Conservation (phyloP, 768 basidiomycete genomes). For the Leccinum arenicola region DNA sequence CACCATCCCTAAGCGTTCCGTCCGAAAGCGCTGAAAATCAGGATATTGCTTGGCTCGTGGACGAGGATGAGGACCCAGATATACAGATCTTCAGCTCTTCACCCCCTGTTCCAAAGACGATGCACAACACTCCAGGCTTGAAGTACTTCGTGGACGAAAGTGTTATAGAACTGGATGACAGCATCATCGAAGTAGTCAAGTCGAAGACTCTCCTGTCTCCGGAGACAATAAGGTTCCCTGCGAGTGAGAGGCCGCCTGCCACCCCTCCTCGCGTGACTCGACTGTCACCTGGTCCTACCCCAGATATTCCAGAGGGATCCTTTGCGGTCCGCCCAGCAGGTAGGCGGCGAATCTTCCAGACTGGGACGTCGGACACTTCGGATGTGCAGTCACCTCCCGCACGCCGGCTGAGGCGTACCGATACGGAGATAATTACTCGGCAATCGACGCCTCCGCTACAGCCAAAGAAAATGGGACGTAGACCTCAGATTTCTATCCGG, state of each 20-base stretch:
- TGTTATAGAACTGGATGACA: conserved; percentile 8
- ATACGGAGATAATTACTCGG: conserved; percentile 25
- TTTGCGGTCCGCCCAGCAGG: conserved; percentile 46
- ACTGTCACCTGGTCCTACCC: conserved; percentile 16
- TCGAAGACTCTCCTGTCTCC: conserved; percentile 17
- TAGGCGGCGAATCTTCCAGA: conserved; percentile 18
- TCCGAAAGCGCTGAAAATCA: conserved; percentile 21
- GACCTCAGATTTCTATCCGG: conserved; percentile 34
- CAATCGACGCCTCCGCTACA: conserved; percentile 20
- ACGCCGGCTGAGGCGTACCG: conserved; percentile 26
- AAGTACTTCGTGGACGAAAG: conserved; percentile 19
- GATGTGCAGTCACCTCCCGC: conserved; percentile 33
- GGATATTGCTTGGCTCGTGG: conserved; percentile 65
- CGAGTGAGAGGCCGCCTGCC: conserved; percentile 33
- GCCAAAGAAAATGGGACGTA: conserved; percentile 21
- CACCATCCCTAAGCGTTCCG: not conserved
- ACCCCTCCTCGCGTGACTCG: conserved; percentile 29
- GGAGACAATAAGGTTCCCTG: conserved; percentile 7
- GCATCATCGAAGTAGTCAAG: conserved; percentile 17
- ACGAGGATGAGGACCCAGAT: conserved; percentile 58
- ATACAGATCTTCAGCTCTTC: conserved; percentile 55
- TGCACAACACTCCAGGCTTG: conserved; percentile 1
- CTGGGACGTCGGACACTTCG: conserved; percentile 19
- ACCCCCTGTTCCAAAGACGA: conserved; percentile 29
- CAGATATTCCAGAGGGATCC: conserved; percentile 37